Percentiles rank a stretch among this genome's conserved stretches.
phyloP scores from a whole-genome alignment of 495 filamentous ascomycete genomes.

The Geopyxis carbonaria region DNA sequence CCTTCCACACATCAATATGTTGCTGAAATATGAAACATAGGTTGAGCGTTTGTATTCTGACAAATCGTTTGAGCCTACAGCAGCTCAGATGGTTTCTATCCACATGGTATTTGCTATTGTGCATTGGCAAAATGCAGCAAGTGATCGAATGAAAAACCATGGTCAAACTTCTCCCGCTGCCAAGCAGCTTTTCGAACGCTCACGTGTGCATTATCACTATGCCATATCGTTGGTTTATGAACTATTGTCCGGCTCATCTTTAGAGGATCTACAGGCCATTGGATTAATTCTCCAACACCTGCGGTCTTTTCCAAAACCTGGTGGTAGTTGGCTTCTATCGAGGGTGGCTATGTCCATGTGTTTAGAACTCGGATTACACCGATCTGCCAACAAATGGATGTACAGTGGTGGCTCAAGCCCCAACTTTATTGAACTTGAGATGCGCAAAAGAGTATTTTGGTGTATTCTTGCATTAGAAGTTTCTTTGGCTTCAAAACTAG shows the following conservation, averaged over 20 bases:
- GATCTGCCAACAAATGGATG: conserved; percentile 44
- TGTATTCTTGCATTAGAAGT: conserved; percentile 43
- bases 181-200: conserved; percentile 30
- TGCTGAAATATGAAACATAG: conserved; percentile 25
- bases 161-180: conserved; percentile 25
- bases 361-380: conserved; percentile 55
- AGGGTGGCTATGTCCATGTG: conserved; percentile 44
- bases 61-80: conserved; percentile 37
- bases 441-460: conserved; percentile 66
- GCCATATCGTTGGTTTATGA: conserved; percentile 48
- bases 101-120: conserved; percentile 67
- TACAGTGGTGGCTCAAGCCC: conserved; percentile 34
- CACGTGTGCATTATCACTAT: conserved; percentile 61
- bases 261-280: conserved; percentile 54
- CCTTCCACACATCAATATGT: not conserved
- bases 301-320: conserved; percentile 62
- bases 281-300: conserved; percentile 51
- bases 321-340: conserved; percentile 47
- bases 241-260: conserved; percentile 38
- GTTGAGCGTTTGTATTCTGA: conserved; percentile 47
- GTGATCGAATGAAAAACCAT: conserved; percentile 36
- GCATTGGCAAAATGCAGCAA: conserved; percentile 51
- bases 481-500: conserved; percentile 52
- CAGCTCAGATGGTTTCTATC: conserved; percentile 49
- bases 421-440: conserved; percentile 45